A percentile compares a stretch with the other conserved stretches of the same genome.
Conservation (phyloP, 108 stramenopile species). For the Epipyxis sp. region DNA sequence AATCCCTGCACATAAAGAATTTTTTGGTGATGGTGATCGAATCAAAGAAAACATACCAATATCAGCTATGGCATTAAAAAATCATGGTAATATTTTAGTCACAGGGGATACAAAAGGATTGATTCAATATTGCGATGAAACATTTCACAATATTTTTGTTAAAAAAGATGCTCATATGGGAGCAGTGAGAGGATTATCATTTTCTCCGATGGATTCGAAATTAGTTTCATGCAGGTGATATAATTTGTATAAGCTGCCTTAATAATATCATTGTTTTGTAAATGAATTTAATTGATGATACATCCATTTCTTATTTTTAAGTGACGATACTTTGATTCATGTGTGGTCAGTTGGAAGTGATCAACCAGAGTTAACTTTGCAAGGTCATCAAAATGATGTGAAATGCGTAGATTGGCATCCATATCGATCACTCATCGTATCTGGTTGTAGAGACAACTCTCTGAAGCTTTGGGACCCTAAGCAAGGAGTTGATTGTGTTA, state of each 20-base stretch:
- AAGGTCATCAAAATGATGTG: conserved; percentile 27
- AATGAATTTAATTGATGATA: too few species aligned
- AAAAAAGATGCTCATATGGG: not conserved
- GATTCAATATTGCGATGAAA: conserved; percentile 28
- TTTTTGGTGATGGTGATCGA: conserved; percentile 13
- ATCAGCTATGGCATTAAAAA: conserved; percentile 21
- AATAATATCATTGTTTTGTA: too few species aligned
- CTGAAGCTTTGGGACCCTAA: conserved; percentile 20
- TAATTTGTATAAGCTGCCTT: not conserved
- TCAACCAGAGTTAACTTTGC: not conserved
- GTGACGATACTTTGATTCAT: not conserved
- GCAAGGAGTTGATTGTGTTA: not conserved
- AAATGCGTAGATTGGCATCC: conserved; percentile 22
- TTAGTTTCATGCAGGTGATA: conserved; percentile 27
- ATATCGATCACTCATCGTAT: conserved; percentile 16
- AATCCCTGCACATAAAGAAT: conserved; percentile 6
- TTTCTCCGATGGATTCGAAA: conserved; percentile 27
- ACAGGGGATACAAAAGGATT: conserved; percentile 8
- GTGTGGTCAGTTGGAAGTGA: conserved; percentile 3
- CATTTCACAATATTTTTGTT: not conserved
- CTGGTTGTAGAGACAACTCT: not conserved
- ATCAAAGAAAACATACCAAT: conserved; percentile 31
- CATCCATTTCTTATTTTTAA: not conserved
- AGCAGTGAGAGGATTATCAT: conserved; percentile 26
- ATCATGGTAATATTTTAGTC: conserved; percentile 17